These are phyloP conservation scores for Trichoderma brevicompactum DNA, from an alignment of 2,329 filamentous ascomycete species.

Conservation along the genomic window DNA sequence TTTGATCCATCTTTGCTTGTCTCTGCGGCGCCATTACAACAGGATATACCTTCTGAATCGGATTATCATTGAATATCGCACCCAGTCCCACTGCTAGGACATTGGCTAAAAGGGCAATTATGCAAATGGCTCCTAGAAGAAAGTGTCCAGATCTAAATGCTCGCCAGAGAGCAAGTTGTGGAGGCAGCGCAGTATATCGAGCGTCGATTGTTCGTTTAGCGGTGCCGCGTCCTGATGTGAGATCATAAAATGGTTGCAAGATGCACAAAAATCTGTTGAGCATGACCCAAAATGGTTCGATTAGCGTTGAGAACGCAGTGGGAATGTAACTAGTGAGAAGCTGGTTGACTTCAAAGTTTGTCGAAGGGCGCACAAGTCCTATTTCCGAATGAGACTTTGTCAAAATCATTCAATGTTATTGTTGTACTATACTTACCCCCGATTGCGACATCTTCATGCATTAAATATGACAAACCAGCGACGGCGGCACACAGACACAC, in stretches of 20 bases:
- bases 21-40: not conserved
- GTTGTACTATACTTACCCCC: not conserved
- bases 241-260: conserved; percentile 58
- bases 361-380: conserved; percentile 35
- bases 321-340: conserved; percentile 56
- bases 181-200: conserved; percentile 59
- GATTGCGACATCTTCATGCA: not conserved
- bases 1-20: not conserved
- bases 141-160: conserved; percentile 52
- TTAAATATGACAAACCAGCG: not conserved
- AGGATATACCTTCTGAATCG: not conserved
- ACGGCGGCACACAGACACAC: not conserved
- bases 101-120: conserved; percentile 55
- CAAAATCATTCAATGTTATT: too few species aligned
- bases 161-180: conserved; percentile 54
- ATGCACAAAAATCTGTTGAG: conserved; percentile 58
- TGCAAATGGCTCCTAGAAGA: conserved; percentile 52
- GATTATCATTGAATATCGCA: conserved; percentile 53
- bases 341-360: conserved; percentile 43
- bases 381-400: not conserved
- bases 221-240: conserved; percentile 46
- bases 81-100: conserved; percentile 57
- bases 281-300: conserved; percentile 62
- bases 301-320: conserved; percentile 56
- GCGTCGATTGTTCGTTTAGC: conserved; percentile 47